Conservation (phyloP, 371 early-diverging fungal genomes). For the Circinella umbellata region DNA sequence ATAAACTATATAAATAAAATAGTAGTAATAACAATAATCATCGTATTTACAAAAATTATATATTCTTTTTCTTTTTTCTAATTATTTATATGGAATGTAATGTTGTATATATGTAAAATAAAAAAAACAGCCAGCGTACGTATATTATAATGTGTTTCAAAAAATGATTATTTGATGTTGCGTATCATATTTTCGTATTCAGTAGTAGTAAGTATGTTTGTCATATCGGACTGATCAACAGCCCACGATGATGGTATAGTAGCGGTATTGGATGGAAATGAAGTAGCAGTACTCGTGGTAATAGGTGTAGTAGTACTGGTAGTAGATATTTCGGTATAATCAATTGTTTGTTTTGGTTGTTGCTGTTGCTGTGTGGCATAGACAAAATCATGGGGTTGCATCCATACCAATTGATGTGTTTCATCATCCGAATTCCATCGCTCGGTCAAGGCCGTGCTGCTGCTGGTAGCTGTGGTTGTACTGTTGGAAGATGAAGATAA, state of each 20-base stretch:
- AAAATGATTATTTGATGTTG: neutral
- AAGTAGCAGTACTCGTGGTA: neutral
- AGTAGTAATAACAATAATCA: too few relatives aligned
- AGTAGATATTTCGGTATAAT: neutral
- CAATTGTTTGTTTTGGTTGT: neutral
- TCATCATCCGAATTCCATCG: slow-evolving; percentile 9
- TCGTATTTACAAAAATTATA: neutral
- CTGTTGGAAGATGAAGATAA: neutral
- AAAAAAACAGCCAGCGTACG: too few relatives aligned
- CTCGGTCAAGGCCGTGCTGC: neutral
- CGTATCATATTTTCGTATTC: slow-evolving; percentile 4
- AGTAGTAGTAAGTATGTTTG: neutral
- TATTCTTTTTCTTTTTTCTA: neutral
- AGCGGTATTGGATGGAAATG: neutral
- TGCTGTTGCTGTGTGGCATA: slow-evolving; percentile 12
- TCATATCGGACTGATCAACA: slow-evolving; percentile 4
- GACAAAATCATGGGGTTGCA: slow-evolving; percentile 21
- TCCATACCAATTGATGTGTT: slow-evolving; percentile 17
- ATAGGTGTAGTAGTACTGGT: neutral
- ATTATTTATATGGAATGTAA: too few relatives aligned
- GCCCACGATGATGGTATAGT: neutral
- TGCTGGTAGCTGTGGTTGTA: neutral
- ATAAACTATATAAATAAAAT: too few relatives aligned
- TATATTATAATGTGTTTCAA: too few relatives aligned
- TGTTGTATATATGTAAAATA: too few relatives aligned